Conservation (phyloP, 2,329 filamentous ascomycete species). For the Dryadomyces quercus-mongolicae region DNA sequence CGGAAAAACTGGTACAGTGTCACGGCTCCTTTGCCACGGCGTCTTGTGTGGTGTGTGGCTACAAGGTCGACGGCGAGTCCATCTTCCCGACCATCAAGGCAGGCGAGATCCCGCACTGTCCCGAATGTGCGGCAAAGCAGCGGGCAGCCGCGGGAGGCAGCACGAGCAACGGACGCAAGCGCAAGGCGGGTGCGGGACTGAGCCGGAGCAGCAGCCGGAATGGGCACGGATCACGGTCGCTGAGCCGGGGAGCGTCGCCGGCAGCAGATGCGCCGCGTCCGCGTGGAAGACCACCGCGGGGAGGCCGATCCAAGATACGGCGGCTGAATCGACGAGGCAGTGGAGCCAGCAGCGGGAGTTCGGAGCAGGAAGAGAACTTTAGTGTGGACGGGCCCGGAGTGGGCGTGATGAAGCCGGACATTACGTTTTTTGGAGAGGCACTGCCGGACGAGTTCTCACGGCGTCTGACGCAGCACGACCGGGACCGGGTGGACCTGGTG, state of each 20-base stretch:
- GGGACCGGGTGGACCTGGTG: constrained; percentile 71
- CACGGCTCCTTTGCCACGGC: constrained; percentile 94
- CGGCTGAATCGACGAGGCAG: constrained; percentile 28
- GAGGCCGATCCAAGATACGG: constrained; percentile 20
- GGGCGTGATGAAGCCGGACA: constrained; percentile 92
- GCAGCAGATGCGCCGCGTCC: neutral
- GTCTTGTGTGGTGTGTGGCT: constrained; percentile 70
- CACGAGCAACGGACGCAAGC: constrained; percentile 12
- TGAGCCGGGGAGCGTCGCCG: constrained; percentile 8
- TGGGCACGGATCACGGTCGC: constrained; percentile 3
- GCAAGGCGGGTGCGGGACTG: neutral
- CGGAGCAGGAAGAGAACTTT: constrained; percentile 35
- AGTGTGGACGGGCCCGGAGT: constrained; percentile 44
- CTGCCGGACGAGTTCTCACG: constrained; percentile 74
- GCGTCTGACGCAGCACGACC: constrained; percentile 71
- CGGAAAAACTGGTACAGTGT: constrained; percentile 82
- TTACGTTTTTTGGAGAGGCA: constrained; percentile 92
- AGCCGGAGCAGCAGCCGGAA: neutral
- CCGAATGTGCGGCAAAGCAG: constrained; percentile 46
- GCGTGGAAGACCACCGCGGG: neutral
- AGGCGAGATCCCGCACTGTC: constrained; percentile 66
- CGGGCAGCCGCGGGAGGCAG: neutral
- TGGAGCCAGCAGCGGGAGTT: constrained; percentile 27
- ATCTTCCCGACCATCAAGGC: constrained; percentile 72
- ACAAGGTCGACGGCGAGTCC: constrained; percentile 59